These are phyloP conservation scores for Sporothrix schenckii DNA, from an alignment of 2,329 filamentous ascomycete species.

Conservation along the genomic window DNA sequence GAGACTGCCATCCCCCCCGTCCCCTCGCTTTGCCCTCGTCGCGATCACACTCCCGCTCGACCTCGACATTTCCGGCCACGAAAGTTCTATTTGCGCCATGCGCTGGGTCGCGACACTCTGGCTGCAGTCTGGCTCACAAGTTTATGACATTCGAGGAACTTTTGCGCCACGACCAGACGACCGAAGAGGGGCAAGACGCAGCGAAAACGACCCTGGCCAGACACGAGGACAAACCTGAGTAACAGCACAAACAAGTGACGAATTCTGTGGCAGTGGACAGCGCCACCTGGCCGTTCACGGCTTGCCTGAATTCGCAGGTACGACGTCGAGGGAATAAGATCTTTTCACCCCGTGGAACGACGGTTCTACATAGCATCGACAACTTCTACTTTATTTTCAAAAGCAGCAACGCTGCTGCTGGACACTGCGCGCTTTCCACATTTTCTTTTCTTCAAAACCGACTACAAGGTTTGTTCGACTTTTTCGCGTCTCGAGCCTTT, in stretches of 20 bases:
- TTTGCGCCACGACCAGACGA: constrained; percentile 9
- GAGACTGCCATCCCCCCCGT: neutral
- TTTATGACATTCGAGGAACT: constrained; percentile 16
- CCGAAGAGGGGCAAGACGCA: neutral
- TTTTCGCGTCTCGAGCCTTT: constrained; percentile 2
- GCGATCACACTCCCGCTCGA: neutral
- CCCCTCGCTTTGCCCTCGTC: constrained; percentile 5
- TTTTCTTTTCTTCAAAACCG: neutral
- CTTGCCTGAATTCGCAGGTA: neutral
- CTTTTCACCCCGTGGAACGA: neutral
- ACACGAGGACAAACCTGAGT: neutral
- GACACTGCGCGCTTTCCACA: constrained; percentile 5
- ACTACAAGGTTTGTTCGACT: neutral
- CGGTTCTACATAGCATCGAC: neutral
- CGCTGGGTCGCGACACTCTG: constrained; percentile 32
- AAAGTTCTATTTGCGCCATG: constrained; percentile 30
- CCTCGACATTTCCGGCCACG: neutral
- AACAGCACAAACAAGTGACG: constrained; percentile 3
- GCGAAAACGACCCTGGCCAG: neutral
- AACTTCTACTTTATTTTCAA: neutral
- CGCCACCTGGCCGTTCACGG: constrained; percentile 1
- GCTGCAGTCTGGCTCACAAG: constrained; percentile 25
- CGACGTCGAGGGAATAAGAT: neutral
- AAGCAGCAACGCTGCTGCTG: neutral
- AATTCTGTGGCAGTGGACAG: neutral